Conservation (phyloP, 1,284 basidiomycete species). For the Coniophora puteana region DNA sequence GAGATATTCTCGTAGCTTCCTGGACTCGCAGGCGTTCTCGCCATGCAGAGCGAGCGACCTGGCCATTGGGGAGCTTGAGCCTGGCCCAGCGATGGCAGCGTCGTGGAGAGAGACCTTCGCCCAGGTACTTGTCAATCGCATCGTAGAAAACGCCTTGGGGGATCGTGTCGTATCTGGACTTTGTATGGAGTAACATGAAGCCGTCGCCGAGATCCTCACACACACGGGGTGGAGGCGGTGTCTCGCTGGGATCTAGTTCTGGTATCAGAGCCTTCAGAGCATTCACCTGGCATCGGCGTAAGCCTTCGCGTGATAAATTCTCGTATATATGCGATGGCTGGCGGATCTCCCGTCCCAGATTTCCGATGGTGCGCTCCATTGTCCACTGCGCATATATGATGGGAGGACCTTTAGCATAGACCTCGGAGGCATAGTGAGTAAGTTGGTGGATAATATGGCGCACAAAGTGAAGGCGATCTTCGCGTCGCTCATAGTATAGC, state of each 20-base stretch:
- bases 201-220: constrained; percentile 1
- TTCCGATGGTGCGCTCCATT: constrained; percentile 2
- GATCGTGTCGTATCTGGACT: constrained; percentile 10
- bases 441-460: background rate
- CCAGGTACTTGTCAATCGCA: constrained; percentile 10
- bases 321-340: background rate
- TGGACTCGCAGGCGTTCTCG: constrained; percentile 16
- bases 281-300: background rate
- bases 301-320: background rate
- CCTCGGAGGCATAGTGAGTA: background rate
- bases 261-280: constrained; percentile 1
- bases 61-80: constrained; percentile 24
- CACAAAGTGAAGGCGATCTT: constrained; percentile 1
- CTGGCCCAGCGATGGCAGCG: constrained; percentile 19
- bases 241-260: background rate
- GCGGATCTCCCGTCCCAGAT: background rate
- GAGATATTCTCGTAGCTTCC: constrained; percentile 11
- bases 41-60: constrained; percentile 23
- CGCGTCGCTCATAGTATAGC: constrained; percentile 1
- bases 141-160: background rate
- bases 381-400: constrained; percentile 10
- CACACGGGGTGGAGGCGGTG: background rate
- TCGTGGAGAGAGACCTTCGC: background rate
- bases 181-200: constrained; percentile 2
- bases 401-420: constrained; percentile 22